A percentile compares a stretch with the other conserved stretches of the same genome.
phyloP scores from a whole-genome alignment of 2,329 filamentous ascomycete genomes.

The Hypoxylon sp. region DNA sequence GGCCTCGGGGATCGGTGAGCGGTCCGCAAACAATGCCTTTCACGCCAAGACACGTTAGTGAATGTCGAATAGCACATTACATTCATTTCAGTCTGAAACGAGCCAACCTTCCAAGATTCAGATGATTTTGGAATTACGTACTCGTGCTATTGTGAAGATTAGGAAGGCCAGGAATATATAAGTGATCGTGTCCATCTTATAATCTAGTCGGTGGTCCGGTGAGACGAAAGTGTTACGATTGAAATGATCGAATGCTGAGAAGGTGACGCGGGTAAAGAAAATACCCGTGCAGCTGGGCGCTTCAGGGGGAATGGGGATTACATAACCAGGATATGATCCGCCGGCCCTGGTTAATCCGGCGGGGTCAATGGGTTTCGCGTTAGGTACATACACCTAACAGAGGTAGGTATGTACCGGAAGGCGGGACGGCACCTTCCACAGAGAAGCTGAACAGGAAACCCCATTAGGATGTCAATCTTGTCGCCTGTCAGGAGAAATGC shows the following conservation, averaged over 20 bases:
- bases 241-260: neutral
- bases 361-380: no score
- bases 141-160: neutral
- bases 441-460: no score
- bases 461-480: no score
- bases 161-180: neutral
- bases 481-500: no score
- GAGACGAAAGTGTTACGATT: neutral
- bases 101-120: neutral
- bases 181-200: slow-evolving; percentile 1
- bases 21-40: slow-evolving; percentile 6
- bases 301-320: neutral
- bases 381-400: no score
- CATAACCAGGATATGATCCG: neutral
- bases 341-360: neutral
- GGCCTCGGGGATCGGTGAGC: slow-evolving; percentile 8
- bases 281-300: no score
- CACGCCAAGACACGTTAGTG: neutral
- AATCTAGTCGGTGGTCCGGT: neutral
- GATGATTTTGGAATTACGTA: neutral
- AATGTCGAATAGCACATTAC: neutral
- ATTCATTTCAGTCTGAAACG: neutral
- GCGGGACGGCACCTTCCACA: no score
- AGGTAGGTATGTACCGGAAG: no score
- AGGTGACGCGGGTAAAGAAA: neutral